phyloP scores from a whole-genome alignment of 768 basidiomycete species.

The Lentinus brumalis region DNA sequence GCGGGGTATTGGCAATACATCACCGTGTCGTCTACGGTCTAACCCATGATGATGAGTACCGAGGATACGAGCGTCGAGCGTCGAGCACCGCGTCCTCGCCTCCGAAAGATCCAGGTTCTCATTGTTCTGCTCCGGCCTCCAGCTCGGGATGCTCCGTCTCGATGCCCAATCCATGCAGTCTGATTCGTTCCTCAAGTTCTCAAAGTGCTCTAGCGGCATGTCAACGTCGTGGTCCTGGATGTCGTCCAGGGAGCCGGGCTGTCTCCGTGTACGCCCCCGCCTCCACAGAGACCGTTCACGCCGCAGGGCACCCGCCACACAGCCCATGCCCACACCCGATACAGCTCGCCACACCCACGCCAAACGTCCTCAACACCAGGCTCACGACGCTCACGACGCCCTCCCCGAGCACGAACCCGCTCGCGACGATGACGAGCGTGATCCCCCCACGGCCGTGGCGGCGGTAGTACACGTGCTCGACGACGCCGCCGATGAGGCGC shows the following conservation, averaged over 20 bases:
- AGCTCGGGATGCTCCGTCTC: no score
- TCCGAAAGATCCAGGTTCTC: not conserved
- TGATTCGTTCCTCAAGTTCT: no score
- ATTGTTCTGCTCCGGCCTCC: no score
- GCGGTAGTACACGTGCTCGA: constrained; percentile 66
- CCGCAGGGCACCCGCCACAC: constrained; percentile 64
- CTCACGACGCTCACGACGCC: constrained; percentile 86
- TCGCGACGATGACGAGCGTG: constrained; percentile 82
- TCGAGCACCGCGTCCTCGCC: not conserved
- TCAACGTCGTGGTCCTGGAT: no score
- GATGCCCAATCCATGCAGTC: no score
- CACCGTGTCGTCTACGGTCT: no score
- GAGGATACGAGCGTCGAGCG: not conserved
- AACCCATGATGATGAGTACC: not conserved
- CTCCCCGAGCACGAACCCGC: constrained; percentile 95
- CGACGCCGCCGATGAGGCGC: constrained; percentile 81
- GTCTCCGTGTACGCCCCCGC: no score
- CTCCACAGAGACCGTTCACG: not conserved
- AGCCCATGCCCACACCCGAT: constrained; percentile 82
- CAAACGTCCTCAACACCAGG: constrained; percentile 71
- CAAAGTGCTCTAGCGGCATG: no score
- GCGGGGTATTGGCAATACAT: not conserved
- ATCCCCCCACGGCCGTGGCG: constrained; percentile 59
- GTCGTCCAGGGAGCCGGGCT: not conserved
- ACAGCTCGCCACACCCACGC: constrained; percentile 78